Evolutionary conservation across 306 rosid genomes (phyloP).

Genomic region (Cucurbita moschata): DNA sequence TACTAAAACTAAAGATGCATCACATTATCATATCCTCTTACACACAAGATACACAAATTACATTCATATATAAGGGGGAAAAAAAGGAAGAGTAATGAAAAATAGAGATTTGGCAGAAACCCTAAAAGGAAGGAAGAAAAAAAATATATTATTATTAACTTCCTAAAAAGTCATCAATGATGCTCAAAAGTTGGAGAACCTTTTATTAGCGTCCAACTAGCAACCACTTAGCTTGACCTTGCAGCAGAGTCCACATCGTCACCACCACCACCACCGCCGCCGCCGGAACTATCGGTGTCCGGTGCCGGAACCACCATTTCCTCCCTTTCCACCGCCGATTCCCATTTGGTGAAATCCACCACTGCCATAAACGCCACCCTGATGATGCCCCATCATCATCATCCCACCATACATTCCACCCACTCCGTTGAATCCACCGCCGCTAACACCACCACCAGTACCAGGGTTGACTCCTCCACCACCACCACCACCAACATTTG

Average conservation of each 20-base stretch:
- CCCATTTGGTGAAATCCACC: constrained; percentile 33
- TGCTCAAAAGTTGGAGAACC: constrained; percentile 4
- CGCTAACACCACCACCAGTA: constrained; percentile 14
- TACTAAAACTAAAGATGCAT: neutral
- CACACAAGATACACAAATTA: neutral
- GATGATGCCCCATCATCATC: constrained; percentile 36
- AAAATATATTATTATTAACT: neutral
- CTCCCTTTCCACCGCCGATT: constrained; percentile 7
- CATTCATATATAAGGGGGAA: neutral
- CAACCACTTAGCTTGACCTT: constrained; percentile 22
- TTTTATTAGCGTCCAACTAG: neutral
- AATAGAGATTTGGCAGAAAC: neutral
- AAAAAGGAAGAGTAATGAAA: too few relatives aligned
- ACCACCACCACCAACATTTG: constrained; percentile 5
- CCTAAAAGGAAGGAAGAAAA: neutral
- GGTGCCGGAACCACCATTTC: constrained; percentile 12
- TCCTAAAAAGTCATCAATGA: constrained; percentile 1
- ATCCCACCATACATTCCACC: constrained; percentile 44
- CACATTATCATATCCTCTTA: neutral
- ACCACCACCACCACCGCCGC: neutral
- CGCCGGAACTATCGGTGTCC: constrained; percentile 1
- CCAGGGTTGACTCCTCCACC: constrained; percentile 10
- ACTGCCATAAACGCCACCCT: constrained; percentile 33
- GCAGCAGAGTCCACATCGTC: constrained; percentile 11
- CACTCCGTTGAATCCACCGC: constrained; percentile 27